Evolutionary conservation across 176 grass and related monocot species (phyloP).

Genomic region (Puccinellia tenuiflora): DNA sequence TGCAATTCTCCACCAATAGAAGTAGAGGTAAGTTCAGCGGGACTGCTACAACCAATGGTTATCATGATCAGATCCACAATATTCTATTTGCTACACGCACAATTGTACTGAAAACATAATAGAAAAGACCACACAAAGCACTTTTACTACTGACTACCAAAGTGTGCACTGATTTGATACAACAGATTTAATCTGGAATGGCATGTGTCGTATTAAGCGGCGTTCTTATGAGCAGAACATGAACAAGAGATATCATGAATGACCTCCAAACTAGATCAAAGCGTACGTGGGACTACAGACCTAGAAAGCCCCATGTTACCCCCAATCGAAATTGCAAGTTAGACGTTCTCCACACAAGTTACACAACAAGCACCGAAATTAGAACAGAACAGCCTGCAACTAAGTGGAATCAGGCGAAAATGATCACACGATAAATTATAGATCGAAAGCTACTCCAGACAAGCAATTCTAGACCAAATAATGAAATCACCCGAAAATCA

Average conservation of each 20-base stretch:
- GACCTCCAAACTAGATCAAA: background rate
- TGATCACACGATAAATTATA: background rate
- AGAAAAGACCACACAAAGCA: background rate
- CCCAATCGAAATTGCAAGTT: background rate
- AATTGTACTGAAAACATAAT: background rate
- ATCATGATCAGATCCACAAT: background rate
- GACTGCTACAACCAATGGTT: background rate
- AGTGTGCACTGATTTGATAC: background rate
- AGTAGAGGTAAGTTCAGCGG: background rate
- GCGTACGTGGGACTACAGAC: background rate
- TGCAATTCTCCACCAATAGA: background rate
- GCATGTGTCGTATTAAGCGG: background rate
- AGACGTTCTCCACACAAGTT: background rate
- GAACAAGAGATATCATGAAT: background rate
- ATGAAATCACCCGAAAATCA: no score
- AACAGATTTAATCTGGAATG: background rate
- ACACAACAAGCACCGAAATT: background rate
- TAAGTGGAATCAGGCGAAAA: background rate
- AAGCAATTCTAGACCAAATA: background rate
- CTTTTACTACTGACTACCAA: background rate
- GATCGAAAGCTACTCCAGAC: background rate
- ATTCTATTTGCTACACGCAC: background rate
- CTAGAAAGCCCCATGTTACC: background rate
- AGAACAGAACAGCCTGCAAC: background rate
- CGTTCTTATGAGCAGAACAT: background rate